Evolutionary conservation across 495 filamentous ascomycete genomes (phyloP).

Genomic region (Bathelium albidoporum): DNA sequence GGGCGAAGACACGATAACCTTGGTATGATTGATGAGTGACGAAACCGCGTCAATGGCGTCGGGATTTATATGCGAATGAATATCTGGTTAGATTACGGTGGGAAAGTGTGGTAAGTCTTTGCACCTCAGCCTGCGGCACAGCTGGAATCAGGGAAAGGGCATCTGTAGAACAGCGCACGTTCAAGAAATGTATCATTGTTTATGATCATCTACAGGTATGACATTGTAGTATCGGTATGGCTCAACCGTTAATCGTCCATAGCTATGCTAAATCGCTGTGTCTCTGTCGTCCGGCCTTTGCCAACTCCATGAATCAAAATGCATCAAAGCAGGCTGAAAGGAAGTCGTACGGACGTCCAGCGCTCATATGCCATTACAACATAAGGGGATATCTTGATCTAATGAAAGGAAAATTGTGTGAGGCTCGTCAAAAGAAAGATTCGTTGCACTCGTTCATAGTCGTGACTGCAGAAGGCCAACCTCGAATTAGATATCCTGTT

Average conservation of each 20-base stretch:
- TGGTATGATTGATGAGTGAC: neutral
- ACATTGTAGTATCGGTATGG: neutral
- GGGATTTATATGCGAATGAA: neutral
- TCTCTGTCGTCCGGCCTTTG: neutral
- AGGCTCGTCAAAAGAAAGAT: neutral
- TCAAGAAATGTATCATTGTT: too few relatives aligned
- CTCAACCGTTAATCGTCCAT: neutral
- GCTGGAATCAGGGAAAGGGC: too few relatives aligned
- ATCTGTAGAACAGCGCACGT: too few relatives aligned
- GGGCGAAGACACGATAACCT: neutral
- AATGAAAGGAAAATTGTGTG: neutral
- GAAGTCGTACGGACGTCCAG: neutral
- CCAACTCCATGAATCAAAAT: neutral
- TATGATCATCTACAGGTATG: neutral
- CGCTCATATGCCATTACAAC: neutral
- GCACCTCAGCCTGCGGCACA: too few relatives aligned
- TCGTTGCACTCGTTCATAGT: neutral
- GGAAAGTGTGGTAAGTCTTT: too few relatives aligned
- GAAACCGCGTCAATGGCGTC: neutral
- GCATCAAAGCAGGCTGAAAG: neutral
- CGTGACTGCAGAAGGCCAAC: too few relatives aligned
- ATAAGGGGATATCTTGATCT: neutral
- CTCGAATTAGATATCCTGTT: too few relatives aligned
- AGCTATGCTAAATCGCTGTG: neutral
- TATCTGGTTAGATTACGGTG: too few relatives aligned